Evolutionary conservation across 2,329 filamentous ascomycete species (phyloP).

Genomic region (Penicillium sp.): DNA sequence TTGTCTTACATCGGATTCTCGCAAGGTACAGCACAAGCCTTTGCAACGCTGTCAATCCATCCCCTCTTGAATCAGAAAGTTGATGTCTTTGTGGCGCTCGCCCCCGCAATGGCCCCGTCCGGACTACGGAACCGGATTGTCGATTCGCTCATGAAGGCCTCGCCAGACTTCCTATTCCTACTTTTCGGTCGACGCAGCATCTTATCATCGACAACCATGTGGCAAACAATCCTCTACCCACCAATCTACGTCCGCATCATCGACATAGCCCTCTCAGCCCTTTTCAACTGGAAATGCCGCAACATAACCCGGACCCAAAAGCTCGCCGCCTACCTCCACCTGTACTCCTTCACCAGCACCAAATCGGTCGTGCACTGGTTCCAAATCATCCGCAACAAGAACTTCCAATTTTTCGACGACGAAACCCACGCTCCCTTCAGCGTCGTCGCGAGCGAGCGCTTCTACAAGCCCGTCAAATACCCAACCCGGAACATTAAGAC

Average conservation of each 20-base stretch:
- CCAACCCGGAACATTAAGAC: conserved; percentile 97
- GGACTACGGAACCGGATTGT: conserved; percentile 88
- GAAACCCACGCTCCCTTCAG: conserved; percentile 78
- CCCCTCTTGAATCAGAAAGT: conserved; percentile 89
- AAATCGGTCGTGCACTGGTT: conserved; percentile 99
- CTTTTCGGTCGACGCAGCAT: conserved; percentile 91
- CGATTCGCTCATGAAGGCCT: conserved; percentile 89
- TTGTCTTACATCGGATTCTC: conserved; percentile 97
- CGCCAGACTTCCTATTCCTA: conserved; percentile 87
- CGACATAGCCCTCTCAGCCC: conserved; percentile 74
- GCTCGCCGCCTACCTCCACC: conserved; percentile 88
- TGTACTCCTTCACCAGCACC: conserved; percentile 95
- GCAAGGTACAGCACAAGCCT: conserved; percentile 94
- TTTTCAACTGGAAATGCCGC: conserved; percentile 84
- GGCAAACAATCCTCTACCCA: conserved; percentile 93
- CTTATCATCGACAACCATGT: conserved; percentile 90
- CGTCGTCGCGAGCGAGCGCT: conserved; percentile 71
- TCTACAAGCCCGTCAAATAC: conserved; percentile 95
- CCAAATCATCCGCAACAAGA: conserved; percentile 94
- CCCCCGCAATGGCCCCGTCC: conserved; percentile 93
- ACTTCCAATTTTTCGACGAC: conserved; percentile 98
- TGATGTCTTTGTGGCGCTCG: conserved; percentile 93
- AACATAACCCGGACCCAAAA: conserved; percentile 90
- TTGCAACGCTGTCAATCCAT: conserved; percentile 89
- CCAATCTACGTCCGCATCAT: conserved; percentile 89